Base-by-base conservation (phyloP, 176 grass and related monocot species). In the Microstegium vimineum region DNA sequence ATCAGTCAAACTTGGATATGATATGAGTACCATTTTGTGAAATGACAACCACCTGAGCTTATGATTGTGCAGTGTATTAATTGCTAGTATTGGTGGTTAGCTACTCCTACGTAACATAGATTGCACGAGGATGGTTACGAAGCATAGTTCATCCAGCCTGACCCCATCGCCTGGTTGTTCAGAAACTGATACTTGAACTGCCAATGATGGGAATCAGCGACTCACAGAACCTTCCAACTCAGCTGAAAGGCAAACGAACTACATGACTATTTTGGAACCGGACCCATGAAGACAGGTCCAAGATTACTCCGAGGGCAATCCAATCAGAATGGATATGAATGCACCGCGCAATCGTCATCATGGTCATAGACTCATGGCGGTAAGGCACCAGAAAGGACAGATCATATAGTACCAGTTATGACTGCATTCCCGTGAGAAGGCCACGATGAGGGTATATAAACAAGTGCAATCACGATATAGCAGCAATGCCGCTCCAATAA, bases 151-250 rank as follows among this genome's bases (percentile, higher is more conserved):
- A 73, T 67, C 73, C 34, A 65, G 31, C 65, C 56, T 56, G 88
- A 77, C 78, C 88, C 83, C 71, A 82, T 85, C 42, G 73, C 88
- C 51, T 78, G 54, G 83, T 80, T 86, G 88, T 82, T 78, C 43
- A 46, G 88, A 90, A 35, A 65, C 78, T 28, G 88, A 90, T 90
- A 47, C 78, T 67, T 66, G 66, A 90, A 59, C 88, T 47, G 73
- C 78, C 78, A 60, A 78, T 82, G 78, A 77, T 61, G 25, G 66
- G 65, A n/a, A n/a, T 41, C 64, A 57, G 32, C 66, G 13, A 27
- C 45, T 77, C 38, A 26, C 37, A 62, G 7, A 70, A 40, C 75
- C 31, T 37, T 85, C 75, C 75, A 72, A 30, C 33, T 43, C 8
- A 77, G 28, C 47, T 35, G 32, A 51, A 11, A 27, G 33, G 22